Evolutionary conservation across 768 basidiomycete genomes (phyloP), one percentile per base, ranked within the genome.

Genomic region (Mycena maculata): DNA sequence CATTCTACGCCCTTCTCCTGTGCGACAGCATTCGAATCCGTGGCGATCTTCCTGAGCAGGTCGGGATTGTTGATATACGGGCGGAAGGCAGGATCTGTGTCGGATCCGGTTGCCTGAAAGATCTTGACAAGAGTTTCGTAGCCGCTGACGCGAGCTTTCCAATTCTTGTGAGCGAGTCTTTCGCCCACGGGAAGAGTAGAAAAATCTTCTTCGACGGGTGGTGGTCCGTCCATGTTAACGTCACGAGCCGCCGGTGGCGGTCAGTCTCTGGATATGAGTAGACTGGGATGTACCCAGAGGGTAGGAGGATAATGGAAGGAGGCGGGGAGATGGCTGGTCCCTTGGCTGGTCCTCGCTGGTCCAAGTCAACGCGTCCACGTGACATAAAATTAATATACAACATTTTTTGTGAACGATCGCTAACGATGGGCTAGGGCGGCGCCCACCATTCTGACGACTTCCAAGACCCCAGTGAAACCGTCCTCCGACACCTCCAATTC

Each of bases 1-100:
- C 92, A 95, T 76, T 98, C 97, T 7, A 99, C 87, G 33, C 94
- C 98, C 76, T 97, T 98, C 84, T 99, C 98, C 79, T 99, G 98
- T 13, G 97, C 96, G 31, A 98, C 97, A 28, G 92, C 98, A 78
- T 99, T 99, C 1, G 95, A 83, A 74, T 99, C 98, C 4, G 90
- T 90, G 38, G 84, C 94, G 73, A 96, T 90, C 80, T 92, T 95
- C 87, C 92, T 95, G 71, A 96, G 86, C 30, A 91, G 80, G 76
- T 92, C 90, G 31, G 89, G 81, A 72, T 91, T 91, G 78, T 87
- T 89, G 66, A 93, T 75, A 78, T 95, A 99, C 15, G 94, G 93
- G 73, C 89, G 90, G 84, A 99, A 99, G 28, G 92, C 93, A 52
- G 95, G 94, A 84, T 98, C 97, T 71, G 89, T 88, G 77, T 99